These are phyloP conservation scores for Stagonosporopsis vannaccii DNA, from an alignment of 2,329 filamentous ascomycete species.

Conservation along the genomic window DNA sequence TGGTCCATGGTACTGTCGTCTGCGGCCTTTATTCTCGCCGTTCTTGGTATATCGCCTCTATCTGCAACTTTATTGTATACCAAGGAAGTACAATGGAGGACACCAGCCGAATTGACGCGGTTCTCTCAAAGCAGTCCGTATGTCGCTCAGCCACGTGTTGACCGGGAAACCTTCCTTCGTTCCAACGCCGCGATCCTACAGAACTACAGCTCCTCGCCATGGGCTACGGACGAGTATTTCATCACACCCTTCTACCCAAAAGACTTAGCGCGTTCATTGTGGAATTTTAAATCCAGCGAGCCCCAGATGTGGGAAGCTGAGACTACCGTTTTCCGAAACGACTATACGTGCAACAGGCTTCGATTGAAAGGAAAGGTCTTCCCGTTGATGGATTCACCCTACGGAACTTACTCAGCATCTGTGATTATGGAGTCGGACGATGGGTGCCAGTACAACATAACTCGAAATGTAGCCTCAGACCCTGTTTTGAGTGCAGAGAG, in stretches of 20 bases:
- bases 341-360: not conserved
- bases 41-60: not conserved
- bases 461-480: not conserved
- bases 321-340: not conserved
- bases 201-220: constrained; percentile 26
- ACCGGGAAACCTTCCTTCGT: constrained; percentile 24
- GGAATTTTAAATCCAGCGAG: not conserved
- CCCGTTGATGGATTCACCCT: not conserved
- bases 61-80: not conserved
- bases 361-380: not conserved
- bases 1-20: constrained; percentile 19
- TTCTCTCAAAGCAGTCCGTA: not conserved
- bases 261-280: not conserved
- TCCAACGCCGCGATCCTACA: constrained; percentile 19
- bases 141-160: not conserved
- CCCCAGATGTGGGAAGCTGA: not conserved
- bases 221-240: constrained; percentile 21
- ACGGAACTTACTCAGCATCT: not conserved
- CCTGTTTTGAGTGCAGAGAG: not conserved
- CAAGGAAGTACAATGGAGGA: constrained; percentile 9
- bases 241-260: constrained; percentile 26
- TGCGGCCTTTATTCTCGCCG: not conserved
- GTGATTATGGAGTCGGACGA: not conserved
- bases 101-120: not conserved
- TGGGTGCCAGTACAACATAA: not conserved